Conservation (phyloP, 305 asterid species). For the Fraxinus sp. region DNA sequence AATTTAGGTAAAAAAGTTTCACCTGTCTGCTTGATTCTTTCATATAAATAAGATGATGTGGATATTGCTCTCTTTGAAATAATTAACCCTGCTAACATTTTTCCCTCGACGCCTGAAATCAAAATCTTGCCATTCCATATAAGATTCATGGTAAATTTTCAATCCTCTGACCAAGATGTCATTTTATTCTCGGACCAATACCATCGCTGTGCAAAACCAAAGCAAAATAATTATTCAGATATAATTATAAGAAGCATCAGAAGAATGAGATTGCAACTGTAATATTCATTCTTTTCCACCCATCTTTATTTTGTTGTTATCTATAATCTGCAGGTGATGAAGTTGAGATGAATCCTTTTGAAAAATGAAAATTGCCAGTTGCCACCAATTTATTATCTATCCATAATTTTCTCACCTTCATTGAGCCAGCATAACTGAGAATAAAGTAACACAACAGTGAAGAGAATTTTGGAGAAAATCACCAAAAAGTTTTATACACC, state of each 20-base stretch:
- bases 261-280: neutral
- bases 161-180: neutral
- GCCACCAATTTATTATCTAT: neutral
- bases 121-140: neutral
- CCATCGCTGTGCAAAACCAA: neutral
- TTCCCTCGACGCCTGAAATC: slow-evolving; percentile 14
- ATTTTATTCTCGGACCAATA: neutral
- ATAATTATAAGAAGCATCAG: neutral
- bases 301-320: neutral
- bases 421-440: neutral
- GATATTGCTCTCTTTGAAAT: slow-evolving; percentile 49
- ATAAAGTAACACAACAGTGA: neutral
- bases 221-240: neutral
- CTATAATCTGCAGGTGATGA: neutral
- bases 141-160: neutral
- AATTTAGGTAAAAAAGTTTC: neutral
- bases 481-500: neutral
- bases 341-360: neutral
- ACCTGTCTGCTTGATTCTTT: slow-evolving; percentile 86
- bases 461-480: neutral
- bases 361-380: neutral
- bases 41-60: slow-evolving; percentile 49
- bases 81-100: slow-evolving; percentile 35
- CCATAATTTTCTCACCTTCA: neutral
- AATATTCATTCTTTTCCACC: neutral